Evolutionary conservation across 75 land plant genomes (phyloP).

Genomic region (Sequoiadendron giganteum): DNA sequence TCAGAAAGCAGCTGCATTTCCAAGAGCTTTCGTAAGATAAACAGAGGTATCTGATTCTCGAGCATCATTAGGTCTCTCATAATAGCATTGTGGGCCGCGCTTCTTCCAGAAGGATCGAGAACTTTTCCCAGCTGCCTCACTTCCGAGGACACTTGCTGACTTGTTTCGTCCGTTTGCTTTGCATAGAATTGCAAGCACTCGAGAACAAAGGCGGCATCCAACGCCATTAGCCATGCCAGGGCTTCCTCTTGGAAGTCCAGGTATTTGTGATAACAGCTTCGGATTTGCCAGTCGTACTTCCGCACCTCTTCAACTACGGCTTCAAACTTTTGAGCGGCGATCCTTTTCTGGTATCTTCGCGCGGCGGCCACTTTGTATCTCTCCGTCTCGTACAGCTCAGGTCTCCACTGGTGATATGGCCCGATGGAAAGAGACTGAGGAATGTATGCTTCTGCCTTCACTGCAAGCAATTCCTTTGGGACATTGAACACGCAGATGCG

Average conservation of each 20-base stretch:
- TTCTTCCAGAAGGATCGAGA: conserved; percentile 8
- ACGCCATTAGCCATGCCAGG: conserved; percentile 5
- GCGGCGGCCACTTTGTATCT: background rate
- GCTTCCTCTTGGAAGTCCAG: background rate
- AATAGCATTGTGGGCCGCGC: conserved; percentile 34
- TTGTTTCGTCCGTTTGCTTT: background rate
- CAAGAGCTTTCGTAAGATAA: conserved; percentile 32
- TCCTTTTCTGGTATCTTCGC: background rate
- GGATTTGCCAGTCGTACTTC: background rate
- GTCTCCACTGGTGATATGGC: background rate
- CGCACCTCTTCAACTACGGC: background rate
- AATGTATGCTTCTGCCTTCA: conserved; percentile 7
- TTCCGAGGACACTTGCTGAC: background rate
- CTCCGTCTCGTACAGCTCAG: conserved; percentile 3
- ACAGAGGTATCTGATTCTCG: conserved; percentile 75
- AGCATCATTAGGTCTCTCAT: conserved; percentile 26
- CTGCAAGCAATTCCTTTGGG: background rate
- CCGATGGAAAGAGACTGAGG: background rate
- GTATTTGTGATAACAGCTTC: background rate
- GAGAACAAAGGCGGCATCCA: conserved; percentile 12
- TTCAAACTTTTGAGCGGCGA: background rate
- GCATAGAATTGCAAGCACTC: conserved; percentile 10
- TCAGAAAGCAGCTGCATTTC: conserved; percentile 17
- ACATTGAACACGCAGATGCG: conserved; percentile 7
- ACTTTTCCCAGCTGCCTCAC: background rate